Evolutionary conservation across 345 rosid species (phyloP), one percentile per base, ranked within the genome.

Genomic region (Hibiscus syriacus): DNA sequence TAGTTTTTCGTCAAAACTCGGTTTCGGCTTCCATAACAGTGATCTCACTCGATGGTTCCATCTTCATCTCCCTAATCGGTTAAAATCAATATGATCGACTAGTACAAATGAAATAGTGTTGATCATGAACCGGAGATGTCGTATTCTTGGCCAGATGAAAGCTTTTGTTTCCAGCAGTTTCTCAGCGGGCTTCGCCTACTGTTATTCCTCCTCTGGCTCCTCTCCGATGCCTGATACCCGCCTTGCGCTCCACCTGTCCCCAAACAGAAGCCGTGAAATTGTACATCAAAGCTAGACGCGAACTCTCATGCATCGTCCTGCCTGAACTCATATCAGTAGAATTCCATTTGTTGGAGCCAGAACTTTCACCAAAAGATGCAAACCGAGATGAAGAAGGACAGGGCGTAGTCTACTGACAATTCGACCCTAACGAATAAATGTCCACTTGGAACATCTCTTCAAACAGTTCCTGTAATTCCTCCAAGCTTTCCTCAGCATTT

Each of bases 391-490:
- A 69, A 41, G 74, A 7, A 22, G 86, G 76, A 61, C 64, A 68
- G 6, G 80, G n/a, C n/a, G n/a, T n/a, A n/a, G n/a, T n/a, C n/a
- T n/a, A 53, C 45, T 52, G 76, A 66, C 54, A 59, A 65, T 56
- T 39, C 14, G 82, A 65, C 16, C 77, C 64, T 55, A 80, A 80
- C 14, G 86, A 73, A 0, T 57, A 75, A 5, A 68, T 58, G 68
- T 87, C 93, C 26, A 46, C 88, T 67, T 79, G 87, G 72, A 92
- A 88, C 92, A 92, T 87, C 38, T 92, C 94, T 25, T 84, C 77
- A 68, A 92, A 92, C 63, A 92, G 70, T 34, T 81, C 88, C 70
- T 87, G 98, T 30, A 92, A 69, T 27, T 88, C 82, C 72, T 87
- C 96, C 16, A 90, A 82, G 65, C 82, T 88, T 69, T 87, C 91